phyloP scores from a whole-genome alignment of 495 filamentous ascomycete species.

The Aspergillus baeticus region DNA sequence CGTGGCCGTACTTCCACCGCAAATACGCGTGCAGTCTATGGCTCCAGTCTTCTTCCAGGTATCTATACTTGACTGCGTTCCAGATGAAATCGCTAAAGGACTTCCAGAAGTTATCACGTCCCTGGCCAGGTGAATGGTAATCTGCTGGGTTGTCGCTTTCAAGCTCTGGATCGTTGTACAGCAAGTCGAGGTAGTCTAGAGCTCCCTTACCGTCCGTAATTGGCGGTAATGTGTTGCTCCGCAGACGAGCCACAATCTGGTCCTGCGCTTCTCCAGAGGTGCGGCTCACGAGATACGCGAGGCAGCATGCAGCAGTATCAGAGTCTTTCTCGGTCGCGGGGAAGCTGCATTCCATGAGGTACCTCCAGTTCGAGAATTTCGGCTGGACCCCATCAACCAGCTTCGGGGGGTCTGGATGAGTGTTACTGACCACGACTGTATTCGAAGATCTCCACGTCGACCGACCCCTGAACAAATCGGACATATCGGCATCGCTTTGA shows the following conservation, averaged over 20 bases:
- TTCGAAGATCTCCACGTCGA: not conserved
- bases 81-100: not conserved
- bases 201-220: not conserved
- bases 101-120: not conserved
- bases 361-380: not conserved
- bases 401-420: not conserved
- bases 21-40: not conserved
- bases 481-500: not conserved
- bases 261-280: constrained; percentile 1
- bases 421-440: not conserved
- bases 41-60: not conserved
- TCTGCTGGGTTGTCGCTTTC: not conserved
- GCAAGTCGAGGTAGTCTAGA: not conserved
- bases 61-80: not conserved
- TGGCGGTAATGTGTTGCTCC: not conserved
- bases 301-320: not conserved
- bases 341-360: not conserved
- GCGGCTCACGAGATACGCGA: not conserved
- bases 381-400: not conserved
- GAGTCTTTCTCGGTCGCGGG: not conserved
- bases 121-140: not conserved
- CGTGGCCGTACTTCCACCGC: not conserved
- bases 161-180: not conserved
- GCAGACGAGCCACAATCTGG: not conserved
- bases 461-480: not conserved